These are phyloP conservation scores for Neonectria ditissima DNA, from an alignment of 2,329 filamentous ascomycete species.

Conservation along the genomic window DNA sequence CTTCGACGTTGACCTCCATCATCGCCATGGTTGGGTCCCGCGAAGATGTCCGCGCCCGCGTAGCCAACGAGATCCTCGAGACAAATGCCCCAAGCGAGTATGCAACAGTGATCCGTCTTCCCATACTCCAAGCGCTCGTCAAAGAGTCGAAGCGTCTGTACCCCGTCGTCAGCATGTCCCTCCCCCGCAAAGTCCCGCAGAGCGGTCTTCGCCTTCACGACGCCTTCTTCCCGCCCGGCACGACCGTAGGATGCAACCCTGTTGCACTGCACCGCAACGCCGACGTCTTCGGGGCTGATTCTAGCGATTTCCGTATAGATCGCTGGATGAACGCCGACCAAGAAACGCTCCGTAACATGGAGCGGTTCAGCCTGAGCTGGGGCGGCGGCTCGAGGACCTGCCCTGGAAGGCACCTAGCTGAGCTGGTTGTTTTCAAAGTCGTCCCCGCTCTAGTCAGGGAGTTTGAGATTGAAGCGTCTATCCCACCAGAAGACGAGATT, in stretches of 20 bases:
- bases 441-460: slow-evolving; percentile 55
- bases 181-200: slow-evolving; percentile 59
- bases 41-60: slow-evolving; percentile 45
- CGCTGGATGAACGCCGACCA: slow-evolving; percentile 58
- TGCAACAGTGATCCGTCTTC: slow-evolving; percentile 40
- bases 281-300: slow-evolving; percentile 61
- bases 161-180: slow-evolving; percentile 64
- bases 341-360: slow-evolving; percentile 53
- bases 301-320: slow-evolving; percentile 57
- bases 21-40: slow-evolving; percentile 61
- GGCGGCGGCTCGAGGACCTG: slow-evolving; percentile 64
- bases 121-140: slow-evolving; percentile 58
- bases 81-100: slow-evolving; percentile 36
- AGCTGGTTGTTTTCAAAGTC: slow-evolving; percentile 61
- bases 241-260: slow-evolving; percentile 64
- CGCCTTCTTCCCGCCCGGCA: slow-evolving; percentile 56
- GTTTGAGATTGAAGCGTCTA: slow-evolving; percentile 57
- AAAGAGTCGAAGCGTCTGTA: slow-evolving; percentile 64
- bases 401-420: slow-evolving; percentile 63
- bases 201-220: slow-evolving; percentile 54
- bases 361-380: slow-evolving; percentile 63
- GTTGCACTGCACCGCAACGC: slow-evolving; percentile 62
- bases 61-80: slow-evolving; percentile 50
- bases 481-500: slow-evolving; percentile 55
- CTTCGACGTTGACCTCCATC: slow-evolving; percentile 62